Base-by-base conservation (phyloP, 257 asterid genomes). In the Solanum phureja region DNA sequence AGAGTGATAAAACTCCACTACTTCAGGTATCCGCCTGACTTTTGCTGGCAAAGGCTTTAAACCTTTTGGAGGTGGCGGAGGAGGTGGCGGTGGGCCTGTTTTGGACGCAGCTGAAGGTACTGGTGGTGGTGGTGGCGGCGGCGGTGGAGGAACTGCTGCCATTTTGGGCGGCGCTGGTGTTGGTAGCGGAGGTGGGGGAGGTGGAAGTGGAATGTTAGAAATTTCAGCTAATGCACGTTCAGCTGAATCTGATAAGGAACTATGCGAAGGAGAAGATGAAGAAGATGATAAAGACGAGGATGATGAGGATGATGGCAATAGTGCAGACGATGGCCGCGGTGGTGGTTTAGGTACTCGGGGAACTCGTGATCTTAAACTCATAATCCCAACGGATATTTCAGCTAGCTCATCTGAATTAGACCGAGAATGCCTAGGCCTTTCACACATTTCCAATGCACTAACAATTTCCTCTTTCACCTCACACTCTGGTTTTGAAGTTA, bases 321-420 rank as follows among this genome's bases (percentile, higher is more conserved):
- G 90, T 5, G 94, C 90, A 16, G 94, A 88, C 3, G 98, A 92
- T 23, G 98, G 99, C 82, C 92, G 89, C 23, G 99, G 99, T 18
- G 99, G 99, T 14, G 99, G 99, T 69, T 89, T 94, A 1, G 99
- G 99, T 83, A 97, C 93, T 11, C 98, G 92, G 7, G 99, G 98
- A 49, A 52, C 92, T 29, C 98, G 97, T 75, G 98, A 91, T 91
- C 92, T 94, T 42, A 91, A 24, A 87, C 89, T 90, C 91, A 92
- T 88, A 23, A 90, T 37, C 60, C 88, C 88, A 33, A 91, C 96
- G 3, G 95, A 92, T 73, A 92, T 86, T 24, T 92, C 98, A 8
- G 88, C 89, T 31, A 90, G 87, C 44, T 95, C 98, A 9, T 92
- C 98, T 1, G 96, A 91, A 86, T 89, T 89, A 90, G 86, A 81